phyloP scores from a whole-genome alignment of 2,329 filamentous ascomycete genomes.

The Leptographium procerum region DNA sequence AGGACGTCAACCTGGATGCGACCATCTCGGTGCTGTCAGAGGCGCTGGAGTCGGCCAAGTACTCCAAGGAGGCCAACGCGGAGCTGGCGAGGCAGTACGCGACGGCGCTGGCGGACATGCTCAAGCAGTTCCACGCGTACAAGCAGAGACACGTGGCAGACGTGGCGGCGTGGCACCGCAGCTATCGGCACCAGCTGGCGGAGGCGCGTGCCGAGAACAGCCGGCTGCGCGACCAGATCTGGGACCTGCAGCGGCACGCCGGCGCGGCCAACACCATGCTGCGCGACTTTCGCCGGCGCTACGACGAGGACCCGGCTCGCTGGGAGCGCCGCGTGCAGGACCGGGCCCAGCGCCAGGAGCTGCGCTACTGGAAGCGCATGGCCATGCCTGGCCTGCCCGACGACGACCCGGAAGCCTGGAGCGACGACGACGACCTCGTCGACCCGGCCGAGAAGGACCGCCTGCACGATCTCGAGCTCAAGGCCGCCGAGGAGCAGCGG shows the following conservation, averaged over 20 bases:
- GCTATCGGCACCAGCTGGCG: constrained; percentile 53
- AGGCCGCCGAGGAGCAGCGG: constrained; percentile 22
- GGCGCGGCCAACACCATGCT: constrained; percentile 45
- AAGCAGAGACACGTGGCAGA: constrained; percentile 52
- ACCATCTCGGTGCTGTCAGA: constrained; percentile 50
- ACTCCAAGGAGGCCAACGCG: constrained; percentile 49
- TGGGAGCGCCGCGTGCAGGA: constrained; percentile 43
- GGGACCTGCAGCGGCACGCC: constrained; percentile 54
- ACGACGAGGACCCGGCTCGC: constrained; percentile 43
- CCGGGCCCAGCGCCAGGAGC: constrained; percentile 42
- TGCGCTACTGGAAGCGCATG: constrained; percentile 56
- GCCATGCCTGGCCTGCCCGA: constrained; percentile 45
- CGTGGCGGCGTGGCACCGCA: constrained; percentile 53
- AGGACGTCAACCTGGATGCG: constrained; percentile 39
- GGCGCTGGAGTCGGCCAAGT: constrained; percentile 49
- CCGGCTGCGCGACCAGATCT: constrained; percentile 52
- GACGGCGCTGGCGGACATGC: constrained; percentile 42
- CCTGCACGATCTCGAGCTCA: constrained; percentile 36
- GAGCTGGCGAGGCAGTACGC: constrained; percentile 47
- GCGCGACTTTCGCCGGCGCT: constrained; percentile 42
- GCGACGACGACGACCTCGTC: constrained; percentile 53
- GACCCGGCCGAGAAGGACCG: constrained; percentile 49
- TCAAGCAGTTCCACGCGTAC: constrained; percentile 55
- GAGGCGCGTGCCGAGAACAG: constrained; percentile 54
- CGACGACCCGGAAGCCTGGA: constrained; percentile 51